phyloP scores from a whole-genome alignment of 495 filamentous ascomycete species.

The Neurospora sublineolata region DNA sequence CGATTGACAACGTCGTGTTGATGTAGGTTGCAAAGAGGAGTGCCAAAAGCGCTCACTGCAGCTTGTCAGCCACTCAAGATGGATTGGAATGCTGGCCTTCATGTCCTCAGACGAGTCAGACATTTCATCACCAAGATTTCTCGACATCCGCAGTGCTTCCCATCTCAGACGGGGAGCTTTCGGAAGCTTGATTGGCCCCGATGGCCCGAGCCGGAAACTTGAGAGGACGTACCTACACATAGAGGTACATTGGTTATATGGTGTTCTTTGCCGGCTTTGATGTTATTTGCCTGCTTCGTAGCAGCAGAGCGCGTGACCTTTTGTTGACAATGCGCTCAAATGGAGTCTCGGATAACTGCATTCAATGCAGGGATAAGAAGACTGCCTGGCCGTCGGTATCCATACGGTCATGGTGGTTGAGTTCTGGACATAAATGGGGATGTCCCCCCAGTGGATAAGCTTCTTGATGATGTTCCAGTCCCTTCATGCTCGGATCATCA shows the following conservation, averaged over 20 bases:
- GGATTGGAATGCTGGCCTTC: not conserved
- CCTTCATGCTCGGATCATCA: not conserved
- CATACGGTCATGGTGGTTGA: not conserved
- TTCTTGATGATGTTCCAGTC: not conserved
- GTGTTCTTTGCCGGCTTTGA: too few species aligned
- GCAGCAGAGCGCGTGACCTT: too few species aligned
- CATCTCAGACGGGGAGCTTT: not conserved
- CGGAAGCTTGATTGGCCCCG: not conserved
- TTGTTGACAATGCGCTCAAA: too few species aligned
- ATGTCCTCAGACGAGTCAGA: not conserved
- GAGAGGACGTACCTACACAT: too few species aligned
- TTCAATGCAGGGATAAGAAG: not conserved
- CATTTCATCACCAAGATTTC: not conserved
- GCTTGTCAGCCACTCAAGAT: not conserved
- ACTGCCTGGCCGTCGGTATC: not conserved
- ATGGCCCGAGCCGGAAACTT: not conserved
- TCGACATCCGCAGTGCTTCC: not conserved
- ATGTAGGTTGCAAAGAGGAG: not conserved
- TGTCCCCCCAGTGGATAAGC: not conserved
- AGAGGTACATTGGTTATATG: too few species aligned
- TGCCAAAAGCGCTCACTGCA: not conserved
- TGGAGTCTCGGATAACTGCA: not conserved
- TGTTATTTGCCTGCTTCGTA: too few species aligned
- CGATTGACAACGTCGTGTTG: not conserved
- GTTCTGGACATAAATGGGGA: not conserved